A percentile compares a stretch with the other conserved stretches of the same genome.
Evolutionary conservation across 495 filamentous ascomycete species (phyloP).

Genomic region (Delitschia confertaspora): DNA sequence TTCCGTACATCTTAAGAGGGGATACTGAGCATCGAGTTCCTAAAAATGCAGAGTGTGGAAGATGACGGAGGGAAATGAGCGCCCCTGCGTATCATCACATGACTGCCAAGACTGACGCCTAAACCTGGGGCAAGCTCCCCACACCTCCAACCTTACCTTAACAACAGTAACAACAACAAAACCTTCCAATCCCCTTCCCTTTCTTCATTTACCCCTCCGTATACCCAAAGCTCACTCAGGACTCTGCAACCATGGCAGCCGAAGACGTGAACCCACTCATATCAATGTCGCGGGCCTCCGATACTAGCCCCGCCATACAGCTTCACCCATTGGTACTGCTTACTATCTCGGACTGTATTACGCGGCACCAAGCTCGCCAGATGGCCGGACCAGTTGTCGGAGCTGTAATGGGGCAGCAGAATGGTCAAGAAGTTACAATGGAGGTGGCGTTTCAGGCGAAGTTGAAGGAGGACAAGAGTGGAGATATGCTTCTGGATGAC

Average conservation of each 20-base stretch:
- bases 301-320: constrained; percentile 69
- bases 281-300: constrained; percentile 56
- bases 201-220: neutral
- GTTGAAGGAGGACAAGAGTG: constrained; percentile 43
- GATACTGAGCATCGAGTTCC: too few species aligned
- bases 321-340: constrained; percentile 92
- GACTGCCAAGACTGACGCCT: constrained; percentile 18
- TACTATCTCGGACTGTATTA: constrained; percentile 94
- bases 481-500: constrained; percentile 47
- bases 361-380: constrained; percentile 71
- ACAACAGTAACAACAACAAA: constrained; percentile 3
- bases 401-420: constrained; percentile 79
- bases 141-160: too few species aligned
- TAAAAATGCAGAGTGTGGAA: too few species aligned
- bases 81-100: too few species aligned
- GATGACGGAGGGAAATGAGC: too few species aligned
- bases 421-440: constrained; percentile 80
- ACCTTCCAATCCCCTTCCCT: constrained; percentile 9
- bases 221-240: neutral
- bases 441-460: constrained; percentile 87
- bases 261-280: constrained; percentile 44
- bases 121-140: constrained; percentile 13
- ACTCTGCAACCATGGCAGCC: constrained; percentile 31
- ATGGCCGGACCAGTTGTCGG: constrained; percentile 72
- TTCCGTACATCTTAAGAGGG: too few species aligned